A percentile compares a stretch with the other conserved stretches of the same genome.
phyloP scores from a whole-genome alignment of 1,284 basidiomycete species.

The Irpex rosettiformis region DNA sequence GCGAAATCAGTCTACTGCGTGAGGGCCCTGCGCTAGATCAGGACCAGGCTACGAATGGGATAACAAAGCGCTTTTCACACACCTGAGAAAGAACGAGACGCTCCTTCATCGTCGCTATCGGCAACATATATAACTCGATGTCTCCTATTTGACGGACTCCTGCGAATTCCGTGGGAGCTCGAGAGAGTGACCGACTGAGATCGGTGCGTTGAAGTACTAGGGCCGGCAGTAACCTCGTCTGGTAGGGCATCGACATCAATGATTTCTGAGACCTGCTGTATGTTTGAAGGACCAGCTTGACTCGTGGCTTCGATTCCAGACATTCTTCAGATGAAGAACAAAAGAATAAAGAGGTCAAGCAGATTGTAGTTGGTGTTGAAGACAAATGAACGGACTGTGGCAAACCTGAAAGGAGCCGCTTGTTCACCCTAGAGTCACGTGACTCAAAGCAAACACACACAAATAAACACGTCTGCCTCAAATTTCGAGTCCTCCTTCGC shows the following conservation, averaged over 20 bases:
- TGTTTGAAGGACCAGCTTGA: neutral
- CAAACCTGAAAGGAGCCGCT: neutral
- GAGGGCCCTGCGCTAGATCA: conserved; percentile 10
- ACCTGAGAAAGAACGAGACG: conserved; percentile 19
- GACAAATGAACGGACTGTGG: neutral
- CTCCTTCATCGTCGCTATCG: conserved; percentile 40
- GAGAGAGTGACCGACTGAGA: conserved; percentile 10
- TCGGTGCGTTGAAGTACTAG: conserved; percentile 19
- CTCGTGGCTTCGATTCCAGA: neutral
- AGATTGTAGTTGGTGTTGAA: neutral
- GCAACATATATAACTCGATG: conserved; percentile 28
- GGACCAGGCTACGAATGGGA: neutral
- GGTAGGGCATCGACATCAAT: conserved; percentile 31
- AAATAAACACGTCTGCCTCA: neutral
- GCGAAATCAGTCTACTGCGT: neutral
- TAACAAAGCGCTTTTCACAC: conserved; percentile 21
- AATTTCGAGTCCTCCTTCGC: neutral
- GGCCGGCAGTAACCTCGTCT: conserved; percentile 26
- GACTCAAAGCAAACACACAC: neutral
- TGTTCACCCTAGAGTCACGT: neutral
- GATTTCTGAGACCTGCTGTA: conserved; percentile 14
- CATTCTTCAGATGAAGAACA: neutral
- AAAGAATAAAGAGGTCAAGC: neutral
- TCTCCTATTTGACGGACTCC: conserved; percentile 11
- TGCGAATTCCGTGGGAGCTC: conserved; percentile 11